Evolutionary conservation across 441 rosid species (phyloP).

Genomic region (Populus hybrid): DNA sequence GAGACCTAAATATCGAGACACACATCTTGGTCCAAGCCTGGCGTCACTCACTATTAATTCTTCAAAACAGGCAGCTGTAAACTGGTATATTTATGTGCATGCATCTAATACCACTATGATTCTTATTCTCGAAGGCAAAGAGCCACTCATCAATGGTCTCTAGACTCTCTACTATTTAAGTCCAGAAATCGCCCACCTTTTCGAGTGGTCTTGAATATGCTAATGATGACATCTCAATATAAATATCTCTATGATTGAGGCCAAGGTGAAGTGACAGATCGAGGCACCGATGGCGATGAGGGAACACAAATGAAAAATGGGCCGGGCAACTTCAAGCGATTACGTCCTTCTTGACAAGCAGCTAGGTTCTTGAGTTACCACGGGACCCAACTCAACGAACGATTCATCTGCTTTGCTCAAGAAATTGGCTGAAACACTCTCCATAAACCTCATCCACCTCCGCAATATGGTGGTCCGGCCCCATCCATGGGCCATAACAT

Average conservation of each 20-base stretch:
- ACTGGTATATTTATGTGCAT: neutral
- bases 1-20: neutral
- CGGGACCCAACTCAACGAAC: neutral
- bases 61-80: neutral
- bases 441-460: neutral
- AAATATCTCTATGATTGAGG: neutral
- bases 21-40: neutral
- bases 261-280: no score
- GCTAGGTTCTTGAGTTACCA: neutral
- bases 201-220: neutral
- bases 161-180: neutral
- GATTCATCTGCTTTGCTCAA: neutral
- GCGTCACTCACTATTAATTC: neutral
- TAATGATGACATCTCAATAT: neutral
- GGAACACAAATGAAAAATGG: neutral
- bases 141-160: neutral
- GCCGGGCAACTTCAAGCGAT: neutral
- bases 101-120: neutral
- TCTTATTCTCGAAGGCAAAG: no score
- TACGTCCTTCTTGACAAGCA: neutral
- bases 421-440: neutral
- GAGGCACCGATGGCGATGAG: no score
- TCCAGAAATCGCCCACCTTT: neutral
- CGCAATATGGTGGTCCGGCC: neutral
- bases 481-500: no score